phyloP scores from a whole-genome alignment of 177 flowering plant genomes.

The Vitis hybrid region DNA sequence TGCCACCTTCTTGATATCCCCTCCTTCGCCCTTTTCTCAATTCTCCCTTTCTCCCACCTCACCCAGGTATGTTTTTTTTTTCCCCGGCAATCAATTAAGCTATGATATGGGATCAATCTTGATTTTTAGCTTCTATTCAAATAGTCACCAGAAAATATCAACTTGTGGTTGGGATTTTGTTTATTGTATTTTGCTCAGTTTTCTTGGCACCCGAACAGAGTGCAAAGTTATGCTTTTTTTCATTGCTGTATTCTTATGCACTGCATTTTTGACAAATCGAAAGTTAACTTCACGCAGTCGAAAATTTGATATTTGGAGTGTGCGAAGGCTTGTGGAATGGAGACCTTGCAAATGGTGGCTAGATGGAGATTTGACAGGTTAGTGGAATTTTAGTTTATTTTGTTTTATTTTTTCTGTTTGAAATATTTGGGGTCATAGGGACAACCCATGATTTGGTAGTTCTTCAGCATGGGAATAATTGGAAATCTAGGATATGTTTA shows the following conservation, averaged over 20 bases:
- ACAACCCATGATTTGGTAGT: neutral
- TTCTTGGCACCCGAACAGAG: neutral
- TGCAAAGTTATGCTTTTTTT: neutral
- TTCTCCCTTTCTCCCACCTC: conserved; percentile 21
- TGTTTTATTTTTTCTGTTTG: neutral
- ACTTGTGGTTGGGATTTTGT: neutral
- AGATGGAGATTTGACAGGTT: conserved; percentile 47
- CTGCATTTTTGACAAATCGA: neutral
- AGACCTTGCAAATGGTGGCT: conserved; percentile 96
- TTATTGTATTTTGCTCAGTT: neutral
- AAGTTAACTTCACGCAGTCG: conserved; percentile 16
- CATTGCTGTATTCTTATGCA: neutral
- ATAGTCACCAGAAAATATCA: neutral
- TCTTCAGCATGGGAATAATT: neutral
- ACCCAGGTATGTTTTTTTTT: conserved; percentile 26
- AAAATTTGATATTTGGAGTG: conserved; percentile 67
- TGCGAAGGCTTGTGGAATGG: conserved; percentile 68
- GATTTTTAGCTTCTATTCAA: neutral
- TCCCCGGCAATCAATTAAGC: neutral
- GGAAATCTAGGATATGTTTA: neutral
- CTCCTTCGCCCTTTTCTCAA: conserved; percentile 38
- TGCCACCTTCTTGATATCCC: conserved; percentile 42
- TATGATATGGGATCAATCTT: neutral
- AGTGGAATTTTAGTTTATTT: conserved; percentile 15
- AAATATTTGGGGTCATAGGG: neutral